Base-by-base conservation (phyloP, 148 eudicot genomes). In the Drosera capensis region DNA sequence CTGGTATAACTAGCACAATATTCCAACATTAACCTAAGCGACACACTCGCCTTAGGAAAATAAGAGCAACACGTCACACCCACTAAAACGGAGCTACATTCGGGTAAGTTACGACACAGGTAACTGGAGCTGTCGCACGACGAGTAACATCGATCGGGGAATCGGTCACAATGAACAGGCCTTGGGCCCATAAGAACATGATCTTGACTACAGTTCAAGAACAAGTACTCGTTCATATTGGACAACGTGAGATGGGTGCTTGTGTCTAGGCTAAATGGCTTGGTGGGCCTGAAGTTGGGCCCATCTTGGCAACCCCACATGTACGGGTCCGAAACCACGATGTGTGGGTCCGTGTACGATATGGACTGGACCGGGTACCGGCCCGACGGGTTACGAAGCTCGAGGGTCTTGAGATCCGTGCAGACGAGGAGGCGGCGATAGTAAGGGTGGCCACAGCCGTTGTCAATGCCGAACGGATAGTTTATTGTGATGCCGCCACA, bases 281-380 rank as follows among this genome's bases (percentile, higher is more conserved):
- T 57, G 1, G 79, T 61, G 23, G 86, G 77, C 11, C 97, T 75
- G 28, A 77, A 84, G 20, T 51, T 45, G 18, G 56, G 36, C 1
- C 81, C 81, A 52, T 90, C 97, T 14, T 47, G 69, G 56, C 97
- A 90, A 4, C 43, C 61, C 97, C 97, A 90, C 97, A 90, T 90
- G 48, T 43, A 61, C 0, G 92, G 93, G 25, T 83, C 94, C 11
- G 75, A 35, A 13, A 90, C 61, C 17, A 90, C 54, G 9, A 84
- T 46, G 57, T 90, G 93, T 0, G 97, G 93, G 31, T 84, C 93
- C 2, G 82, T 45, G 46, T 90, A 90, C 59, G 66, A 63, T 3
- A 90, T 56, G 7, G 56, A 57, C 30, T 55, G 72, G 24, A 90
- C 52, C 3, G 72, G 77, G 46, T 90, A 90, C 20, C 61, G 43